Evolutionary conservation across 2,329 filamentous ascomycete species (phyloP).

Genomic region (Grosmannia huntii): DNA sequence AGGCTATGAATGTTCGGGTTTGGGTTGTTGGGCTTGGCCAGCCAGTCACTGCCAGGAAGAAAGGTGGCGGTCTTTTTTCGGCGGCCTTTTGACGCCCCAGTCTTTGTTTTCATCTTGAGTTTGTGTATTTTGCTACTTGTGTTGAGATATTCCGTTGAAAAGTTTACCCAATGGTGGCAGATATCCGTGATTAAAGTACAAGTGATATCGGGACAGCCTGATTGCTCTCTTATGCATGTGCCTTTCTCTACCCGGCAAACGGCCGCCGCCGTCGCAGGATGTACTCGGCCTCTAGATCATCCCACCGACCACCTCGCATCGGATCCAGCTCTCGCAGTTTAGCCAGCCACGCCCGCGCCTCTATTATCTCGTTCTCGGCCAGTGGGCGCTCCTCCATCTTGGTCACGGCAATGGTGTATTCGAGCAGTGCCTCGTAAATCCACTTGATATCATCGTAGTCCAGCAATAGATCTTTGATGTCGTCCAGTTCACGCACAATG

Average conservation of each 20-base stretch:
- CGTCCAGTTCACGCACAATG: conserved; percentile 57
- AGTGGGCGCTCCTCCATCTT: conserved; percentile 34
- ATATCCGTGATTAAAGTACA: not conserved
- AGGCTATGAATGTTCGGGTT: not conserved
- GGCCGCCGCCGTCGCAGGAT: conserved; percentile 6
- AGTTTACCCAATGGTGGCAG: not conserved
- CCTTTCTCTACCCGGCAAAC: not conserved
- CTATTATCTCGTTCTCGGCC: conserved; percentile 25
- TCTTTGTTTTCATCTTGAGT: not conserved
- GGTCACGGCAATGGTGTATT: conserved; percentile 52
- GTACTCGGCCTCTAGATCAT: conserved; percentile 44
- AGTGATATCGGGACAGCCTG: not conserved
- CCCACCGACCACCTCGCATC: conserved; percentile 62
- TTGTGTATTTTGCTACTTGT: not conserved
- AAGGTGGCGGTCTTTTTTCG: not conserved
- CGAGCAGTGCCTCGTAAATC: conserved; percentile 77
- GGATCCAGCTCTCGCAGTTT: conserved; percentile 60
- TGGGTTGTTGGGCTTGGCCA: not conserved
- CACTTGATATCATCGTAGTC: conserved; percentile 57
- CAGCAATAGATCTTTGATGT: conserved; percentile 52
- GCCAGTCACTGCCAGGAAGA: not conserved
- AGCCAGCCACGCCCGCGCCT: conserved; percentile 45
- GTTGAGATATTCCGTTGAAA: not conserved
- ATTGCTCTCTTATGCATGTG: not conserved
- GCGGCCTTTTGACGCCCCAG: not conserved